phyloP scores from a whole-genome alignment of 768 basidiomycete genomes.

The Mycena crocata region DNA sequence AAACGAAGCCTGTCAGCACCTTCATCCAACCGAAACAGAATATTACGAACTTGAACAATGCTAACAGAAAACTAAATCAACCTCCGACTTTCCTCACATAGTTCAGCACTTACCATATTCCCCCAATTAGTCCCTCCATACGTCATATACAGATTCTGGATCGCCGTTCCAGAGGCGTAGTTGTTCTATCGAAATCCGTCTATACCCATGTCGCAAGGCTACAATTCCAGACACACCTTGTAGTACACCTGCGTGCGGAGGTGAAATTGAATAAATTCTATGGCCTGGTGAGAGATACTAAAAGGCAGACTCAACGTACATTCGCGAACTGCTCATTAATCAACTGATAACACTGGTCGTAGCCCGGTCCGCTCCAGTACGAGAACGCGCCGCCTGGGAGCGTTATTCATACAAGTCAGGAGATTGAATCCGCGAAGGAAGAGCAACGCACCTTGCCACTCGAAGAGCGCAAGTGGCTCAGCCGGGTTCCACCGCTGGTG shows the following conservation, averaged over 20 bases:
- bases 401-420: not conserved
- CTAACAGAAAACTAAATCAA: not conserved
- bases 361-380: constrained; percentile 52
- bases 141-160: constrained; percentile 53
- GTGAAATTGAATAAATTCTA: too few relatives aligned
- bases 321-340: constrained; percentile 54
- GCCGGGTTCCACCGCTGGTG: constrained; percentile 50
- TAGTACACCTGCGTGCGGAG: constrained; percentile 50
- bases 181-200: constrained; percentile 42
- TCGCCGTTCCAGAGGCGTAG: constrained; percentile 46
- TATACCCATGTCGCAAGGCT: not conserved
- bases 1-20: not conserved
- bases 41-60: constrained; percentile 28
- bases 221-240: constrained; percentile 36
- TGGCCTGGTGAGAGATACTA: too few relatives aligned
- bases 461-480: constrained; percentile 50
- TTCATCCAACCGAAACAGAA: not conserved
- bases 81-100: not conserved
- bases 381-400: constrained; percentile 46
- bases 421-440: not conserved
- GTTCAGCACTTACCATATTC: constrained; percentile 38
- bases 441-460: constrained; percentile 47
- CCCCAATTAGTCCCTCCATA: constrained; percentile 55
- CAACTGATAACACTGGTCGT: constrained; percentile 47
- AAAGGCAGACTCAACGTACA: constrained; percentile 39